phyloP scores from a whole-genome alignment of 2,329 filamentous ascomycete species.

The Helotiales sp. region DNA sequence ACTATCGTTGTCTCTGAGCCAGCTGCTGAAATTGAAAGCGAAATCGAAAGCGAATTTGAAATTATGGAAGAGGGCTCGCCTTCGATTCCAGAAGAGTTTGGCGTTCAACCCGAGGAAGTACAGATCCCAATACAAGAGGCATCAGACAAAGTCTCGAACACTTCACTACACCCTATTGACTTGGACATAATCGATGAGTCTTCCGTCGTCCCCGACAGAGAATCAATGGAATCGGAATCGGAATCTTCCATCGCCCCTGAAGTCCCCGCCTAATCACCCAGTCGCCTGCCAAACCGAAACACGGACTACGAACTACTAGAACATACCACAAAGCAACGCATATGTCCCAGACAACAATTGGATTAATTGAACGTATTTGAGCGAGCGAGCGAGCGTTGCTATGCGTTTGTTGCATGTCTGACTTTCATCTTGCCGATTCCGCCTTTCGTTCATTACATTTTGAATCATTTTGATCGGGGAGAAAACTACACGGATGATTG shows the following conservation, averaged over 20 bases:
- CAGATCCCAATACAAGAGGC: background rate
- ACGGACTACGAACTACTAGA: too few species aligned
- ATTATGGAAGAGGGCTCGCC: background rate
- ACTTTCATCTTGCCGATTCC: too few species aligned
- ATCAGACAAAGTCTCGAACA: background rate
- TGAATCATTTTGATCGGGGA: background rate
- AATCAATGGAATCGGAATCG: background rate
- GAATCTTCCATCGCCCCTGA: background rate
- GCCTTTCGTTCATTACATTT: background rate
- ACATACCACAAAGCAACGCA: background rate
- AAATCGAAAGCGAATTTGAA: too few species aligned
- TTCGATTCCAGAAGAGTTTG: background rate
- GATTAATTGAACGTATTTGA: background rate
- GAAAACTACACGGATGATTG: too few species aligned
- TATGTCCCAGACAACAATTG: background rate
- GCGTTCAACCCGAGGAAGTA: background rate
- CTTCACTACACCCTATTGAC: background rate
- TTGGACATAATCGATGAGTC: background rate
- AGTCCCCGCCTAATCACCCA: background rate
- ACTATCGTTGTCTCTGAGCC: background rate
- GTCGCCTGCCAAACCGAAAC: too few species aligned
- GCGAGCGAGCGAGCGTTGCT: conserved; percentile 1
- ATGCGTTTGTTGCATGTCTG: background rate
- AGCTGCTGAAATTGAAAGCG: background rate
- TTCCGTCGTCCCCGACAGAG: background rate